These are phyloP conservation scores for Sphaerulina populicola DNA, from an alignment of 2,329 filamentous ascomycete species.

Conservation along the genomic window DNA sequence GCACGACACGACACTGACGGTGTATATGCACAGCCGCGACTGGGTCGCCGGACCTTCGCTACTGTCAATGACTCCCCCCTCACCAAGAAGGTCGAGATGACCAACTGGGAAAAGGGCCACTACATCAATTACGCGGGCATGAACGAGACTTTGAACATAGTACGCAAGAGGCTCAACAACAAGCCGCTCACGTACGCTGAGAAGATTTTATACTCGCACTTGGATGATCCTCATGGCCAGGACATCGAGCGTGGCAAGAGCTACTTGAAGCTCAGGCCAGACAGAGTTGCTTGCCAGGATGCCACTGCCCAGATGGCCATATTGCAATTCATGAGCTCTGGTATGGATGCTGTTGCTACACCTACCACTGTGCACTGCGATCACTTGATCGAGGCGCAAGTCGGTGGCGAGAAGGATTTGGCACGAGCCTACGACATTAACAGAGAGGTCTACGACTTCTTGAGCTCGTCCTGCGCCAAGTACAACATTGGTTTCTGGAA, in stretches of 20 bases:
- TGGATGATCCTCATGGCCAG: slow-evolving; percentile 92
- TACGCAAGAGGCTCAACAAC: slow-evolving; percentile 72
- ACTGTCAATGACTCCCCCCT: slow-evolving; percentile 79
- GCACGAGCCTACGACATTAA: slow-evolving; percentile 84
- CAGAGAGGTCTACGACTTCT: slow-evolving; percentile 92
- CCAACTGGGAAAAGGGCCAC: slow-evolving; percentile 90
- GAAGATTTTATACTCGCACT: slow-evolving; percentile 98
- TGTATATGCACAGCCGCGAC: slow-evolving; percentile 23
- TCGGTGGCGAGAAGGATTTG: slow-evolving; percentile 90
- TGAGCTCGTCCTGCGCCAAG: slow-evolving; percentile 88
- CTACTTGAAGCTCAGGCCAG: slow-evolving; percentile 92
- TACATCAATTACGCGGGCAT: slow-evolving; percentile 99
- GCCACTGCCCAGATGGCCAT: slow-evolving; percentile 99
- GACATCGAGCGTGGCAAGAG: slow-evolving; percentile 93
- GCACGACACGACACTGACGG: slow-evolving; percentile 16
- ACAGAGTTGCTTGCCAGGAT: slow-evolving; percentile 98
- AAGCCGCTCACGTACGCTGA: slow-evolving; percentile 90
- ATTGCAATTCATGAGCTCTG: slow-evolving; percentile 98
- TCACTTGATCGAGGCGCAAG: slow-evolving; percentile 96
- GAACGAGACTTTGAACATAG: slow-evolving; percentile 91
- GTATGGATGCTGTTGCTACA: slow-evolving; percentile 90
- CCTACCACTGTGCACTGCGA: slow-evolving; percentile 96
- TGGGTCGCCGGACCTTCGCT: slow-evolving; percentile 60
- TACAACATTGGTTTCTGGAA: slow-evolving; percentile 99
- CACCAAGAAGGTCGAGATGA: slow-evolving; percentile 94